Percentiles rank a stretch among this genome's conserved stretches.
phyloP scores from a whole-genome alignment of 2,329 filamentous ascomycete genomes.

The Botrytis medusae region DNA sequence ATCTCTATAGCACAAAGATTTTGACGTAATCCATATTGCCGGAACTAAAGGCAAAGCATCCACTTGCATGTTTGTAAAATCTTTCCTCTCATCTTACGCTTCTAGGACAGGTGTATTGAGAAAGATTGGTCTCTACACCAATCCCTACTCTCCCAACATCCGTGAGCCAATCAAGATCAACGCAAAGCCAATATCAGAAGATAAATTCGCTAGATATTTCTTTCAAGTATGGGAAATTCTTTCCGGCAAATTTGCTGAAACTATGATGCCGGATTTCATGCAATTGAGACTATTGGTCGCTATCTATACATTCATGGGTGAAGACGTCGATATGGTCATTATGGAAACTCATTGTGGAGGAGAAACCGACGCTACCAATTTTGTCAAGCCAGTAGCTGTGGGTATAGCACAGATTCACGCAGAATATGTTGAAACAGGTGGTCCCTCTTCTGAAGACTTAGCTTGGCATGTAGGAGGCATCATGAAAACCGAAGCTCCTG shows the following conservation, averaged over 20 bases:
- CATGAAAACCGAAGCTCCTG: conserved; percentile 59
- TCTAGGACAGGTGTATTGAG: conserved; percentile 26
- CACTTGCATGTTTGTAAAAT: conserved; percentile 64
- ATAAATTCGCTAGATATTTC: conserved; percentile 49
- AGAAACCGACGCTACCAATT: conserved; percentile 65
- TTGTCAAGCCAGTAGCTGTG: conserved; percentile 54
- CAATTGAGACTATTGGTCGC: conserved; percentile 61
- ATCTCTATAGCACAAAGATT: not conserved
- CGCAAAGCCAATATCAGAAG: conserved; percentile 54
- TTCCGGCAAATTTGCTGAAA: conserved; percentile 39
- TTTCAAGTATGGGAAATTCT: conserved; percentile 24
- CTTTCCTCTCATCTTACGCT: conserved; percentile 56
- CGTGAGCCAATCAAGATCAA: conserved; percentile 65
- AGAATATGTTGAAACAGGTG: conserved; percentile 63
- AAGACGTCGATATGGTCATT: conserved; percentile 60
- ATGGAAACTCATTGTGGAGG: conserved; percentile 67
- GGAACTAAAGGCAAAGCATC: conserved; percentile 74
- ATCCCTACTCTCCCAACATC: conserved; percentile 63
- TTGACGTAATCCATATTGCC: conserved; percentile 59
- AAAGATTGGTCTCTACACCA: conserved; percentile 62
- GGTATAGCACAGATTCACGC: conserved; percentile 64
- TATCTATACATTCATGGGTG: conserved; percentile 63
- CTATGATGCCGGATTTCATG: conserved; percentile 56
- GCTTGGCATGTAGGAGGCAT: conserved; percentile 73
- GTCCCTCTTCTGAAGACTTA: conserved; percentile 60